Conservation (phyloP, 805 yeast species). For the Schizosaccharomyces lindneri region DNA sequence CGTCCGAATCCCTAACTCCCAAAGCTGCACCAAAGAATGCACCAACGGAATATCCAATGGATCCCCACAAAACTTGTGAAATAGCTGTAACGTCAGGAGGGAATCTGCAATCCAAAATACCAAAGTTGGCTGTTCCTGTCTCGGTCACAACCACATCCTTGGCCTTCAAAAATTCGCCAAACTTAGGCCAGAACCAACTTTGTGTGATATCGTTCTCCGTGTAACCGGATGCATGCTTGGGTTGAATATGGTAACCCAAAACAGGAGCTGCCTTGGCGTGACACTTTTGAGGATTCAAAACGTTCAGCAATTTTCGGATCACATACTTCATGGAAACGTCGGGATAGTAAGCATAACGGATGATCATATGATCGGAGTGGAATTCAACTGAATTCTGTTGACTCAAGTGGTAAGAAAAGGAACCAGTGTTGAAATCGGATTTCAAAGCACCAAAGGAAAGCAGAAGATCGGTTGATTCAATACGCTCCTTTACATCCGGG, state of each 20-base stretch:
- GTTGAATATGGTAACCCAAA: slow-evolving; percentile 9
- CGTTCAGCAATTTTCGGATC: slow-evolving; percentile 19
- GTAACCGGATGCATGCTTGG: slow-evolving; percentile 6
- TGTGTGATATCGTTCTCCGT: slow-evolving; percentile 11
- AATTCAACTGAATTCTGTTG: slow-evolving; percentile 23
- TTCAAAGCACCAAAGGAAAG: slow-evolving; percentile 43
- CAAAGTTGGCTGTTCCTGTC: slow-evolving; percentile 66
- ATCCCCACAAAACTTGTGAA: slow-evolving; percentile 4
- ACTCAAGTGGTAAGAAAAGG: slow-evolving; percentile 25
- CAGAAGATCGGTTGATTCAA: slow-evolving; percentile 37
- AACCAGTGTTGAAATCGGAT: slow-evolving; percentile 49
- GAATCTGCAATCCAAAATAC: slow-evolving; percentile 38
- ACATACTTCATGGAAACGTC: slow-evolving; percentile 28
- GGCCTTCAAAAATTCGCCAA: slow-evolving; percentile 24
- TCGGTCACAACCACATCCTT: slow-evolving; percentile 57
- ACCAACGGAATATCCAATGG: slow-evolving; percentile 69
- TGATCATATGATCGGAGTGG: slow-evolving; percentile 27
- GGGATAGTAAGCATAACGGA: slow-evolving; percentile 19
- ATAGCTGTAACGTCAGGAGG: slow-evolving; percentile 27
- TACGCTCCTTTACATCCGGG: slow-evolving; percentile 23
- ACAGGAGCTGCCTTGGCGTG: slow-evolving; percentile 9
- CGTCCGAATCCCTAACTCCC: slow-evolving; percentile 22
- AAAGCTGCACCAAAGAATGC: slow-evolving; percentile 61
- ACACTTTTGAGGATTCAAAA: slow-evolving; percentile 14
- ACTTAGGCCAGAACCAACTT: slow-evolving; percentile 16